These are phyloP conservation scores for Alnus rubra DNA, from an alignment of 306 rosid species.

Conservation along the genomic window DNA sequence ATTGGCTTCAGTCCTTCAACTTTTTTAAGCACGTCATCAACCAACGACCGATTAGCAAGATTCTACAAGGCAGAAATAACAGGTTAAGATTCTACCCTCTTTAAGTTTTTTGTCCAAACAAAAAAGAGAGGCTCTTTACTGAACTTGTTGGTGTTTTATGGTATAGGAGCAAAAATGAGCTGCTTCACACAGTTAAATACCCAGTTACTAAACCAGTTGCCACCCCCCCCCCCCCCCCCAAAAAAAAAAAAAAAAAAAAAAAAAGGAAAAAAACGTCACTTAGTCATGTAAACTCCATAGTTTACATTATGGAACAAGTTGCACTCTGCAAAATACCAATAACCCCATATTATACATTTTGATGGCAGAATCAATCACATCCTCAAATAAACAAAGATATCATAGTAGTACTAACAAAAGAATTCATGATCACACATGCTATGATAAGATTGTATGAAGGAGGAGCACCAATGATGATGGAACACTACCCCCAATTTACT, in stretches of 20 bases:
- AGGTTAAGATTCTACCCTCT: constrained; percentile 4
- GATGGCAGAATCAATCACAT: background rate
- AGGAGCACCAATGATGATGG: background rate
- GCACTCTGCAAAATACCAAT: no score
- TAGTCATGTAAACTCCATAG: background rate
- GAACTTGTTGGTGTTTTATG: background rate
- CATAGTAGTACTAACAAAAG: background rate
- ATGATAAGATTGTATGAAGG: background rate
- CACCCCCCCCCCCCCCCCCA: no score
- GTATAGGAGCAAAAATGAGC: background rate
- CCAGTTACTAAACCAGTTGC: no score
- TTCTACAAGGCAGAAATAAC: constrained; percentile 52
- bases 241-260: no score
- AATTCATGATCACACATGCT: background rate
- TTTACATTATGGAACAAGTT: background rate
- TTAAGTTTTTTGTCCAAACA: background rate
- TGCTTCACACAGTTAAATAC: no score
- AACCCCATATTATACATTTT: background rate
- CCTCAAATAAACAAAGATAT: background rate
- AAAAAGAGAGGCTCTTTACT: background rate
- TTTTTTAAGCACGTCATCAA: constrained; percentile 81
- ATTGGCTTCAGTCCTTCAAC: constrained; percentile 90
- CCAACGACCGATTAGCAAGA: constrained; percentile 79
- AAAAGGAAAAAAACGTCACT: no score
- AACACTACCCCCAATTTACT: background rate